A percentile compares a stretch with the other conserved stretches of the same genome.
phyloP scores from a whole-genome alignment of 2,329 filamentous ascomycete genomes.

The Sarocladium strictum region DNA sequence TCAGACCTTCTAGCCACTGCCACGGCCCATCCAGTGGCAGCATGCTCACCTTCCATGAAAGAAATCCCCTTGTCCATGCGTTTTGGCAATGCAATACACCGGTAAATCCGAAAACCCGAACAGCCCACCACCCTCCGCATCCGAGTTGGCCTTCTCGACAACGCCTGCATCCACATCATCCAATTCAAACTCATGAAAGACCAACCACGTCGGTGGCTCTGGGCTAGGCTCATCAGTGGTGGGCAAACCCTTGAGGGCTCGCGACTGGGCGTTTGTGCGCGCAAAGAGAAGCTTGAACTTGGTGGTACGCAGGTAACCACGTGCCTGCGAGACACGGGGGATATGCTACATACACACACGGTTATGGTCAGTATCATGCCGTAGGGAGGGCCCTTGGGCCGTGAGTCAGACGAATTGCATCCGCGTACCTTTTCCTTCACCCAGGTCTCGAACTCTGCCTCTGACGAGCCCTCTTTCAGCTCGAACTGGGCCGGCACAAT shows the following conservation, averaged over 20 bases:
- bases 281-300: constrained; percentile 17
- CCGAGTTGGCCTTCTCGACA: neutral
- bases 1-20: no score
- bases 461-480: constrained; percentile 10
- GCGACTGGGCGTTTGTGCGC: constrained; percentile 17
- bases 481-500: constrained; percentile 9
- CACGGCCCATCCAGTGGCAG: no score
- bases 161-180: constrained; percentile 2
- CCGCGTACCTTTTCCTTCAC: constrained; percentile 17
- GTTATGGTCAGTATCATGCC: neutral
- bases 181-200: constrained; percentile 11
- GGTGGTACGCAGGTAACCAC: constrained; percentile 19
- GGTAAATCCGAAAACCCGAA: neutral
- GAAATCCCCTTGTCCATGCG: constrained; percentile 2
- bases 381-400: no score
- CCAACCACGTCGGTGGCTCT: constrained; percentile 16
- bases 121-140: neutral
- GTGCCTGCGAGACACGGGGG: constrained; percentile 9
- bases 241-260: constrained; percentile 16
- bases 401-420: no score
- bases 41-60: constrained; percentile 4
- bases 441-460: constrained; percentile 17
- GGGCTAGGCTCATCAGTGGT: constrained; percentile 13
- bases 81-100: neutral
- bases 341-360: neutral